Evolutionary conservation across 2,329 filamentous ascomycete species (phyloP), one percentile per base, ranked within the genome.

Genomic region (Cercospora nicotianae): DNA sequence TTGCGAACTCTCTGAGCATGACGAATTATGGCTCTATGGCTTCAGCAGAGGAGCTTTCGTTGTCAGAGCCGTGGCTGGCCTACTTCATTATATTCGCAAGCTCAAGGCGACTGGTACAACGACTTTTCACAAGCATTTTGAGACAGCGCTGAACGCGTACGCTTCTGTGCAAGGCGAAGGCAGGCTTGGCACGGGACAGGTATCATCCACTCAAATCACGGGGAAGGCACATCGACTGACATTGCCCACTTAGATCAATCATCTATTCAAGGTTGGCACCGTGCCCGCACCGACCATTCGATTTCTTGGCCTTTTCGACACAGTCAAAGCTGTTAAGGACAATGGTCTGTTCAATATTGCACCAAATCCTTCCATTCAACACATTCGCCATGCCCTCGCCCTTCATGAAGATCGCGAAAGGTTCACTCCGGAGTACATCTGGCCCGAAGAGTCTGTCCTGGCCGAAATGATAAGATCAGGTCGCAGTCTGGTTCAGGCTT

Each of bases 11-110:
- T 60, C 31, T 2, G 68, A 26, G 33, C 55, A 75, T 62, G 79
- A 81, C 67, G 80, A 83, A 66, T 67, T 82, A 1, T 82, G 78
- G 73, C 68, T 83, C 7, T 82, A 78, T 48, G 81, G 80, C 9
- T 80, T 80, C 67, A 79, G 79, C 33, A 76, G 79, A 53, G 81
- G 81, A 16, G 80, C 80, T 1, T 82, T 76, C 72, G 77, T 81
- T 5, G 77, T 80, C 5, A 75, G 80, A 3, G 79, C 79, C 5
- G 80, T 82, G 1, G 77, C 79, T 18, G 79, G 79, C 5, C 72
- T 82, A 31, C 75, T 83, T 3, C 77, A 81, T 67, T 73, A 77
- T 31, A 75, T 79, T 69, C 75, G 76, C 51, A 75, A 72, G 16
- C 20, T 79, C 53, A 42, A 60, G 10, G 66, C 67, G 12, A 70